Base-by-base conservation (phyloP, 164 flowering plant genomes). In the Vitis rotundifolia region DNA sequence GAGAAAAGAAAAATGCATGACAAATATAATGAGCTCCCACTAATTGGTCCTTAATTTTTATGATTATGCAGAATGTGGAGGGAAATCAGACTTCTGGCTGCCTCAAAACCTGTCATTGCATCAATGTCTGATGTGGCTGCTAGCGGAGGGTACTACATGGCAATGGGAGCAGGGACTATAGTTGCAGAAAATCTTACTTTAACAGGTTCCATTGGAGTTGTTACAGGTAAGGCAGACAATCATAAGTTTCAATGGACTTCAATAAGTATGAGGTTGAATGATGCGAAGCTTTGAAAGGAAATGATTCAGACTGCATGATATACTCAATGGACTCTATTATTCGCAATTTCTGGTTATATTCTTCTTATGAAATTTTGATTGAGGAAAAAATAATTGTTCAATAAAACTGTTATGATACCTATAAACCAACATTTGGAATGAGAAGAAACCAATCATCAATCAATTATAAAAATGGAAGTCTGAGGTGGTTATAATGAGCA, bases 141-240 rank as follows among this genome's bases (percentile, higher is more conserved):
- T 59, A 94, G 99, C 86, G 99, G 99, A 74, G 99, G 97, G 47
- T 94, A 94, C 71, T 94, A 94, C 79, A 92, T 94, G 97, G 97
- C 98, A 68, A 94, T 94, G 98, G 98, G 86, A 73, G 89, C 97
- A 61, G 84, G 77, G 26, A 63, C 83, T 48, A 90, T 94, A 68
- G 93, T 94, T 74, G 91, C 99, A 1, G 99, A 94, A 77, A 83
- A 80, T 75, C 93, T 94, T 67, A 92, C 97, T 1, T 79, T 94
- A 62, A 94, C 97, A 49, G 99, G 97, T 66, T 94, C 99, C 50
- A 92, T 94, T 70, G 99, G 99, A 75, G 99, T 94, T 77, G 97
- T 94, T 64, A 87, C 97, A 80, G 99, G 97, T 91, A 54, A 83
- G 64, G 31, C 19, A 16, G 8, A 12, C 11, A 29, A 16, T 57